phyloP scores from a whole-genome alignment of 2,329 filamentous ascomycete genomes.

The Colletotrichum eremochloae region DNA sequence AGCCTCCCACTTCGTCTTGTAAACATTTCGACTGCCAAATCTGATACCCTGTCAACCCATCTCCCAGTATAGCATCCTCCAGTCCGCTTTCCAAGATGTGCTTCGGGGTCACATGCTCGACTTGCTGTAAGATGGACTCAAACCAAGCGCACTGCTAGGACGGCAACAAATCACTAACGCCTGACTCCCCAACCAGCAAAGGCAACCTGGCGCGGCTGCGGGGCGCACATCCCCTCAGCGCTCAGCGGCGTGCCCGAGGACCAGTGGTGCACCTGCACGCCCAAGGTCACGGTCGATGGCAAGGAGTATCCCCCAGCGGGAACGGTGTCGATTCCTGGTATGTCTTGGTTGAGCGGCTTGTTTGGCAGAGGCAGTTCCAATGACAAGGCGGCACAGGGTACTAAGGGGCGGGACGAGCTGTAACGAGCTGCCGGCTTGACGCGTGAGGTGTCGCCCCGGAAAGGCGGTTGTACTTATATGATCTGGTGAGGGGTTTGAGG shows the following conservation, averaged over 20 bases:
- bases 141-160: neutral
- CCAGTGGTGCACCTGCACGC: slow-evolving; percentile 63
- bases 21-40: neutral
- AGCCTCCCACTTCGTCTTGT: neutral
- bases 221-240: slow-evolving; percentile 60
- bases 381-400: slow-evolving; percentile 39
- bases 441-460: neutral
- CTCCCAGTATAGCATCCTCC: neutral
- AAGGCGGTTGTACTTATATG: slow-evolving; percentile 8
- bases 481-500: neutral
- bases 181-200: slow-evolving; percentile 53
- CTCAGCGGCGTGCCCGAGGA: slow-evolving; percentile 58
- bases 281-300: slow-evolving; percentile 58
- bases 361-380: slow-evolving; percentile 31
- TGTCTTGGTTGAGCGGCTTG: slow-evolving; percentile 52
- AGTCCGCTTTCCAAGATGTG: slow-evolving; percentile 52
- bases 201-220: slow-evolving; percentile 64
- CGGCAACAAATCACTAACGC: neutral
- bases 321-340: slow-evolving; percentile 54
- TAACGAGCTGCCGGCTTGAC: neutral
- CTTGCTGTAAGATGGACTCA: slow-evolving; percentile 54
- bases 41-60: neutral
- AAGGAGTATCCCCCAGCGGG: slow-evolving; percentile 62
- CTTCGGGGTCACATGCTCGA: slow-evolving; percentile 55
- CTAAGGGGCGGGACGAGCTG: slow-evolving; percentile 30